Evolutionary conservation across 306 rosid genomes (phyloP), one percentile per base, ranked within the genome.

Genomic region (Prunus dulcis): DNA sequence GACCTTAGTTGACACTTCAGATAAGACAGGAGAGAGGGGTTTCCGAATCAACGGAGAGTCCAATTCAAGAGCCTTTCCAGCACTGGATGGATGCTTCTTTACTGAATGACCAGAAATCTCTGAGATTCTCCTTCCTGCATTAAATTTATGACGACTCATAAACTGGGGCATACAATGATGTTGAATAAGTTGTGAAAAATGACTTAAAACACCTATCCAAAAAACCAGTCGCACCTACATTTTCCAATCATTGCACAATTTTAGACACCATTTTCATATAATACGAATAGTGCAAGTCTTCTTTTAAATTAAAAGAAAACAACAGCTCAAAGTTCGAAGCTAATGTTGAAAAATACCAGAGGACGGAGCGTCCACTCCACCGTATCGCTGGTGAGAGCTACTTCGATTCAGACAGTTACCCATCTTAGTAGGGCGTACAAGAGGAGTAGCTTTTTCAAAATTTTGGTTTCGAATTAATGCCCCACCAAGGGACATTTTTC

Each of bases 21-120:
- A 76, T 72, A 81, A 67, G 81, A 90, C 71, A 1, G 96, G 91
- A 38, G 92, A 82, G 63, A 90, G 87, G 23, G 96, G 96, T 56
- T 87, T 88, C 25, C 88, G 82, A 23, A 70, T 62, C 78, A 78
- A 17, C 30, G 85, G 79, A 25, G 83, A 76, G 58, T 72, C 87
- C 46, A 32, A 68, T 75, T 79, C 82, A 78, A 38, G 46, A 30
- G 71, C 75, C 82, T 82, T 82, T 45, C 58, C 64, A 49, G 77
- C 65, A 38, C 73, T 72, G 70, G 69, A 20, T 12, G 79, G 8
- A 49, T 71, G 78, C 25, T 71, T 87, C 73, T 72, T 80, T 46
- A 20, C 27, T 25, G 90, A 69, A 45, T 79, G 74, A 78, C 75
- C 79, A 65, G 63, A 38, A 73, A 62, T 69, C 76, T 78, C 85